phyloP scores from a whole-genome alignment of 1,284 basidiomycete genomes.

The Phlebopus sp. region DNA sequence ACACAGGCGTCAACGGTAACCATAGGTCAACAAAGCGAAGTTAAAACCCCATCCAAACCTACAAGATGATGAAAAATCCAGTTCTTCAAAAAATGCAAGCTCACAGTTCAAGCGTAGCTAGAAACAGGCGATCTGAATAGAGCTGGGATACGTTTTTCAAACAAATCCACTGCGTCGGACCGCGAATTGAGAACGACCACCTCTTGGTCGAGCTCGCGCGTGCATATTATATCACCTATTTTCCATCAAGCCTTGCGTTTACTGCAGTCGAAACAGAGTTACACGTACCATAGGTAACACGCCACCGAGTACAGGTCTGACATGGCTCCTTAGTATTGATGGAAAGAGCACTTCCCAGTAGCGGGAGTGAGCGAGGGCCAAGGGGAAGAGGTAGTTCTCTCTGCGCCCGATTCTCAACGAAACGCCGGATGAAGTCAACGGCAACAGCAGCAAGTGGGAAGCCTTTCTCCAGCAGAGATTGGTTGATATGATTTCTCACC shows the following conservation, averaged over 20 bases:
- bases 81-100: background rate
- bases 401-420: background rate
- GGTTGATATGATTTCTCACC: too few relatives aligned
- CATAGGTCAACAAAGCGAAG: background rate
- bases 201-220: slow-evolving; percentile 12
- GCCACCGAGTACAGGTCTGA: slow-evolving; percentile 4
- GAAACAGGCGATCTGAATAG: slow-evolving; percentile 22
- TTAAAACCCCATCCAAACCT: background rate
- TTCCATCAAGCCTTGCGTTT: background rate
- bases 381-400: slow-evolving; percentile 1
- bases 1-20: slow-evolving; percentile 1
- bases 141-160: slow-evolving; percentile 23
- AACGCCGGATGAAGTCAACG: background rate
- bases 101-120: slow-evolving; percentile 5
- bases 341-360: slow-evolving; percentile 6
- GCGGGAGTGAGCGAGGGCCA: slow-evolving; percentile 5
- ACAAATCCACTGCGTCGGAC: slow-evolving; percentile 17
- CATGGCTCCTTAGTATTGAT: slow-evolving; percentile 5
- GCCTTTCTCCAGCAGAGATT: too few relatives aligned
- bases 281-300: slow-evolving; percentile 1
- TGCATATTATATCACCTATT: slow-evolving; percentile 3
- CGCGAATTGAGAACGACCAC: slow-evolving; percentile 22
- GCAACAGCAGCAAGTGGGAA: background rate
- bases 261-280: background rate
- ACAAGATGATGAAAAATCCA: background rate